phyloP scores from a whole-genome alignment of 805 yeast genomes.

The Lipomyces yamanashiensis region DNA sequence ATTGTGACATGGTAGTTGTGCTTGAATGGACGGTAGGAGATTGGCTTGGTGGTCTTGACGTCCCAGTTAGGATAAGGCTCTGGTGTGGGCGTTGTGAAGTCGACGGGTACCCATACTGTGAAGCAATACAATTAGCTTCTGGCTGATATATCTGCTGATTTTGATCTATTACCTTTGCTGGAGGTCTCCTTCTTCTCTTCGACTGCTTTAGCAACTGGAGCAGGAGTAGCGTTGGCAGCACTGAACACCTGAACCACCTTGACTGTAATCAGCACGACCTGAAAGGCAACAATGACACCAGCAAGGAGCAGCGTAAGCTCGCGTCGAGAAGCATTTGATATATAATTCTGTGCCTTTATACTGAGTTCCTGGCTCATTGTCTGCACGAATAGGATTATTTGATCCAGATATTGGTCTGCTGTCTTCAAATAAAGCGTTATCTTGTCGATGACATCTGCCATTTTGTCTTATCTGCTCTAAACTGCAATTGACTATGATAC shows the following conservation, averaged over 20 bases:
- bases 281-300: conserved; percentile 14
- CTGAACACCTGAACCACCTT: conserved; percentile 13
- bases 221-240: neutral
- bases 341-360: neutral
- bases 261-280: conserved; percentile 14
- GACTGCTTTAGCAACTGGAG: too few species aligned
- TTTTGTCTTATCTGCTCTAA: neutral
- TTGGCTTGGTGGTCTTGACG: conserved; percentile 54
- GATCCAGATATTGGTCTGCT: conserved; percentile 8
- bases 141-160: too few species aligned
- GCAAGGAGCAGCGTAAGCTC: conserved; percentile 6
- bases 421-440: conserved; percentile 6
- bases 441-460: conserved; percentile 1
- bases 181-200: too few species aligned
- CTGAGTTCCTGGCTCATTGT: conserved; percentile 1
- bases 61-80: conserved; percentile 56
- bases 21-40: conserved; percentile 70
- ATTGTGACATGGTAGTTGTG: conserved; percentile 67
- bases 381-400: conserved; percentile 1
- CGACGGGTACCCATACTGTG: conserved; percentile 57
- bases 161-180: neutral
- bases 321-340: conserved; percentile 10
- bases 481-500: neutral
- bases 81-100: conserved; percentile 56
- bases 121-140: neutral